Conservation (phyloP, 257 asterid species). For the Ehretia macrophylla region DNA sequence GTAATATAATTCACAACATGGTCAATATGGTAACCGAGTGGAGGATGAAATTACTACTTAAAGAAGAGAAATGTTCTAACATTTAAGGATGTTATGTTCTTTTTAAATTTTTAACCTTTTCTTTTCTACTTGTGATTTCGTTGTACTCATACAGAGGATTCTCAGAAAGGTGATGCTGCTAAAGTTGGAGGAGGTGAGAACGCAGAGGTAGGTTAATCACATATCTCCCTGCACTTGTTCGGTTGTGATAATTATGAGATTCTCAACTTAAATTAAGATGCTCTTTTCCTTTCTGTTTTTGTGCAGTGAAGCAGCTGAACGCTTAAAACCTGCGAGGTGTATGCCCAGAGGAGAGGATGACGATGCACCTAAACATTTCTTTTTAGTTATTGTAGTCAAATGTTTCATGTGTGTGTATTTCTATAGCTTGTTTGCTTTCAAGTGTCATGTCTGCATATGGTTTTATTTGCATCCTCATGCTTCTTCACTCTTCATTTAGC, state of each 20-base stretch:
- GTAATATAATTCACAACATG: too few species aligned
- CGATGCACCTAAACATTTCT: slow-evolving; percentile 15
- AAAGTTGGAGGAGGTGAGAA: slow-evolving; percentile 51
- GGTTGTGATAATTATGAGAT: background rate
- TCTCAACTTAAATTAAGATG: background rate
- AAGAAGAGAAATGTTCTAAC: background rate
- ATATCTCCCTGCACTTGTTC: background rate
- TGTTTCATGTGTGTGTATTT: slow-evolving; percentile 22
- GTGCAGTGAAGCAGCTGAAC: slow-evolving; percentile 48
- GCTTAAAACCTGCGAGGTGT: slow-evolving; percentile 14
- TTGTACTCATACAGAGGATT: slow-evolving; percentile 48
- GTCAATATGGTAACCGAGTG: too few species aligned
- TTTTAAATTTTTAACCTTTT: too few species aligned
- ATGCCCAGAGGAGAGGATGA: slow-evolving; percentile 22
- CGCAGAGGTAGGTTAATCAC: slow-evolving; percentile 47
- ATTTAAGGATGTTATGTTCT: background rate
- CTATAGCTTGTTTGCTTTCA: slow-evolving; percentile 21
- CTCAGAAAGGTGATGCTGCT: slow-evolving; percentile 45
- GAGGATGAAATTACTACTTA: too few species aligned
- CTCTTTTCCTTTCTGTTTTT: slow-evolving; percentile 10
- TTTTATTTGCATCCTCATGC: slow-evolving; percentile 21
- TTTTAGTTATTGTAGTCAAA: slow-evolving; percentile 23
- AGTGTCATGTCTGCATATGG: slow-evolving; percentile 35
- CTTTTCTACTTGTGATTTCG: background rate
- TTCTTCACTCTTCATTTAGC: slow-evolving; percentile 13